Conservation (phyloP, 73 alveolate species). For the Blepharisma stoltei region DNA sequence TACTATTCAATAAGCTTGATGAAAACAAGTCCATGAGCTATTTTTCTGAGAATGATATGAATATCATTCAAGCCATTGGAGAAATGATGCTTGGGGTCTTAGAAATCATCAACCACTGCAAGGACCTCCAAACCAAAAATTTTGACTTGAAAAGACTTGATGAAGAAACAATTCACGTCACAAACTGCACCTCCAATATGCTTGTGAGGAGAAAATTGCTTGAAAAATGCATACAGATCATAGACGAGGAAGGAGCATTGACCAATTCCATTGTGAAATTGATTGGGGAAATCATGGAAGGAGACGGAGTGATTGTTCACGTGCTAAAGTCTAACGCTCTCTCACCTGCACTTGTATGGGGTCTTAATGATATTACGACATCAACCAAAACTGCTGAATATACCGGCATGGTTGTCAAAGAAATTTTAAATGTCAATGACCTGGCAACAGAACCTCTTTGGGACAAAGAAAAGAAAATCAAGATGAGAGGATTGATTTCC, state of each 20-base stretch:
- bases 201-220: background rate
- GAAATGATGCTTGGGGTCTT: background rate
- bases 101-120: background rate
- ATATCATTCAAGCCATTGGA: background rate
- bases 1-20: background rate
- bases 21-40: background rate
- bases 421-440: background rate
- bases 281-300: background rate
- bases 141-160: background rate
- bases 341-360: background rate
- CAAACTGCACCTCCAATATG: background rate
- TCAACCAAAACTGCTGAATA: conserved; percentile 20
- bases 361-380: background rate
- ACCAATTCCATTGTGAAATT: background rate
- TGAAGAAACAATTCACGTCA: background rate
- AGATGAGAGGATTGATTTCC: background rate
- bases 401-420: background rate
- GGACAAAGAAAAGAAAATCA: conserved; percentile 1
- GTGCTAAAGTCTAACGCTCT: background rate
- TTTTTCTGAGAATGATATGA: background rate
- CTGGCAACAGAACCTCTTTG: conserved; percentile 26
- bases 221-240: background rate
- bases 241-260: background rate
- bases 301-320: background rate
- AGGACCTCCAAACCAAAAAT: background rate